Evolutionary conservation across 495 filamentous ascomycete genomes (phyloP).

Genomic region (Podospora tetraspora): DNA sequence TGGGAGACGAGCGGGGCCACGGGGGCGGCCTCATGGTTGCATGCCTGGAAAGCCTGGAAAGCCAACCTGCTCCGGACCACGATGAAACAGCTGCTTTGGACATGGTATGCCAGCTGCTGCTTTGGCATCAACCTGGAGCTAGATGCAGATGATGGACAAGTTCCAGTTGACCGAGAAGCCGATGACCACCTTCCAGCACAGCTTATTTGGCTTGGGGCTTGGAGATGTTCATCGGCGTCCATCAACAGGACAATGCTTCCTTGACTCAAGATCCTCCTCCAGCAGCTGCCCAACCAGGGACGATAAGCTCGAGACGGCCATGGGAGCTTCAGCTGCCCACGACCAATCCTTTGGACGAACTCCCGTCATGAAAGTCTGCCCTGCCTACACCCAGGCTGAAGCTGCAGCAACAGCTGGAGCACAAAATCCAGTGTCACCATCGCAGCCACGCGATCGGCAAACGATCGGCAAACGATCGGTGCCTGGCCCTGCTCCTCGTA

Average conservation of each 20-base stretch:
- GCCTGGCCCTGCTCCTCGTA: neutral
- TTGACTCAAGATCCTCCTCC: too few species aligned
- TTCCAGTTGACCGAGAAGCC: too few species aligned
- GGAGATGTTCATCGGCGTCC: too few species aligned
- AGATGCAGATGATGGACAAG: too few species aligned
- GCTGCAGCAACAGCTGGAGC: constrained; percentile 3
- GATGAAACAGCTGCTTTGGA: too few species aligned
- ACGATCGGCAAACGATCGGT: neutral
- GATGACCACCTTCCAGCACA: too few species aligned
- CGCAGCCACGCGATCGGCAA: neutral
- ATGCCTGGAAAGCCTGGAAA: neutral
- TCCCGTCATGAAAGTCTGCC: neutral
- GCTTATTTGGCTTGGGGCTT: too few species aligned
- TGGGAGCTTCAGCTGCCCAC: neutral
- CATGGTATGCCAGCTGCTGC: too few species aligned
- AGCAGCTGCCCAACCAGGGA: too few species aligned
- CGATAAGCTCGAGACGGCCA: neutral
- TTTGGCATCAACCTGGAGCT: too few species aligned
- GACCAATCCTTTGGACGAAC: neutral
- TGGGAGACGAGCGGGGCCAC: neutral
- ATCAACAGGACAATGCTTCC: too few species aligned
- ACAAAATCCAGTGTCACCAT: neutral
- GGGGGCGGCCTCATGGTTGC: neutral
- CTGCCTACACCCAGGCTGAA: neutral
- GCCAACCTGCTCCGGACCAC: too few species aligned